Percentiles rank a stretch among this genome's conserved stretches.
Conservation (phyloP, 495 filamentous ascomycete genomes). For the Pyrenula aspistea region DNA sequence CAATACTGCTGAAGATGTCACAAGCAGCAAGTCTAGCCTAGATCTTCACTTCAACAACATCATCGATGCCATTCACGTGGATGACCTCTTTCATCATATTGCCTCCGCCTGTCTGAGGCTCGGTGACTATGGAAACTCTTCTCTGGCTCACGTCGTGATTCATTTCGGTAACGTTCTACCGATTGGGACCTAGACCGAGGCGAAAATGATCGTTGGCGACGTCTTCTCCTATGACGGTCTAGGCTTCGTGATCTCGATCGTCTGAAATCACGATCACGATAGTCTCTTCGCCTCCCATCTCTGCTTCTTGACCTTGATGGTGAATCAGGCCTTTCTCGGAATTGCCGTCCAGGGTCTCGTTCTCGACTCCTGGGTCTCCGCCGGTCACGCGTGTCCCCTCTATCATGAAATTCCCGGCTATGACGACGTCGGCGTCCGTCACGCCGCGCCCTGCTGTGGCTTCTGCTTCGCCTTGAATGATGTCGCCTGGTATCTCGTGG, state of each 20-base stretch:
- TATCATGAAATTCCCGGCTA: slow-evolving; percentile 3
- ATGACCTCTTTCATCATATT: too few relatives aligned
- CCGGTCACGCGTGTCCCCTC: slow-evolving; percentile 22
- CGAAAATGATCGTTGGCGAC: not conserved
- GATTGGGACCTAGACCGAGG: too few relatives aligned
- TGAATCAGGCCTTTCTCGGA: slow-evolving; percentile 21
- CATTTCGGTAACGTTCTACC: too few relatives aligned
- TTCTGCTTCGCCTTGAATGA: slow-evolving; percentile 15
- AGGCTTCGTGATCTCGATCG: slow-evolving; percentile 17
- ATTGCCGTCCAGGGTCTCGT: slow-evolving; percentile 17
- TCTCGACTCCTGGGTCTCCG: slow-evolving; percentile 24
- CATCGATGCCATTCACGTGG: too few relatives aligned
- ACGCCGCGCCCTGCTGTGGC: slow-evolving; percentile 11
- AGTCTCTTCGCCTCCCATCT: not conserved
- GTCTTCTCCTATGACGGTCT: slow-evolving; percentile 7
- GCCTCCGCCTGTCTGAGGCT: too few relatives aligned
- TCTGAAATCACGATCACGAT: not conserved
- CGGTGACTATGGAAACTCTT: too few relatives aligned
- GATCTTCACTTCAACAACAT: too few relatives aligned
- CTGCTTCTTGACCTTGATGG: slow-evolving; percentile 7
- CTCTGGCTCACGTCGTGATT: too few relatives aligned
- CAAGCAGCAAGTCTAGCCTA: too few relatives aligned
- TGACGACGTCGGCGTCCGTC: not conserved
- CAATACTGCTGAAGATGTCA: too few relatives aligned
- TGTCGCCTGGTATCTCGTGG: slow-evolving; percentile 6